Percentiles rank a stretch among this genome's conserved stretches.
phyloP scores from a whole-genome alignment of 176 grass and related monocot species.

The Carex cristatella region DNA sequence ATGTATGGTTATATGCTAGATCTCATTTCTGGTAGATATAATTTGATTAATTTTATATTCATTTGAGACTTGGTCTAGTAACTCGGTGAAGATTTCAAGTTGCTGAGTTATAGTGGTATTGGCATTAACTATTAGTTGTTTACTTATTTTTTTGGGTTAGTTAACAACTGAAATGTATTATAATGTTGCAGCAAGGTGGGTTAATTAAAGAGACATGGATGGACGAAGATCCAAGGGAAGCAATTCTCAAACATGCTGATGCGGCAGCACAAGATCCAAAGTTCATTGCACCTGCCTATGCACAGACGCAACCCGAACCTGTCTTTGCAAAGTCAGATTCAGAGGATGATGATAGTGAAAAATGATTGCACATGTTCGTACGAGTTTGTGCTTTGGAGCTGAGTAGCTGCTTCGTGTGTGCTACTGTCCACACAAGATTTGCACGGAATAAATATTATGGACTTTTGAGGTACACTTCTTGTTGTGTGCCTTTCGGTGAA shows the following conservation, averaged over 20 bases:
- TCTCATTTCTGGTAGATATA: not conserved
- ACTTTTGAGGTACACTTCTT: not conserved
- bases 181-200: slow-evolving; percentile 83
- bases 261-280: slow-evolving; percentile 84
- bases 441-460: not conserved
- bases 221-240: slow-evolving; percentile 98
- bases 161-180: not conserved
- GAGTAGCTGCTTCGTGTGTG: not conserved
- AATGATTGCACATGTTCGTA: slow-evolving; percentile 14
- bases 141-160: slow-evolving; percentile 12
- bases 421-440: not conserved
- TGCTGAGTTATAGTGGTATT: not conserved
- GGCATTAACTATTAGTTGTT: not conserved
- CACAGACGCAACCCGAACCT: slow-evolving; percentile 79
- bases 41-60: slow-evolving; percentile 7
- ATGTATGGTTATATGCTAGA: not conserved
- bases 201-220: slow-evolving; percentile 98
- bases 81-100: not conserved
- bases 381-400: not conserved
- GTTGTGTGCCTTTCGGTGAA: not conserved
- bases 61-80: not conserved
- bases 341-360: slow-evolving; percentile 69
- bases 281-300: slow-evolving; percentile 90
- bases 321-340: slow-evolving; percentile 86
- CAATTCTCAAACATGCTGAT: slow-evolving; percentile 95